phyloP scores from a whole-genome alignment of 495 filamentous ascomycete species.

The Lineolata rhizophorae region DNA sequence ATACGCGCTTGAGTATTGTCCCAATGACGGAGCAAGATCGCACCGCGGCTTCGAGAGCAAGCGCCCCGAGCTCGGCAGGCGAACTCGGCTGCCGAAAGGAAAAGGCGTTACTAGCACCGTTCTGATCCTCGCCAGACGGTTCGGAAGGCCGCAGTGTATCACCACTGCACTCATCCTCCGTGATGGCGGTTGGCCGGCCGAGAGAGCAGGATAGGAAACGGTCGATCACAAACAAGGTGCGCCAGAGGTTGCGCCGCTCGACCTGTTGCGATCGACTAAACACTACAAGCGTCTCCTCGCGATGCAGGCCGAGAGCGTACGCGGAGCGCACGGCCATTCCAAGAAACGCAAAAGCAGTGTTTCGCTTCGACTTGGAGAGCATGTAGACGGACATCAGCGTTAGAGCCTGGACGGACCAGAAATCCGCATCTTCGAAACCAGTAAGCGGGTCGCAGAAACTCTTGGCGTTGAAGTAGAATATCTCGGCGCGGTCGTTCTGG shows the following conservation, averaged over 20 bases:
- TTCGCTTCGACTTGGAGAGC: slow-evolving; percentile 31
- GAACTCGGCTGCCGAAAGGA: slow-evolving; percentile 6
- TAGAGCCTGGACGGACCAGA: slow-evolving; percentile 40
- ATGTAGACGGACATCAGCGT: slow-evolving; percentile 38
- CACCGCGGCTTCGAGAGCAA: slow-evolving; percentile 29
- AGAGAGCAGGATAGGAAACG: slow-evolving; percentile 35
- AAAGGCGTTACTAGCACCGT: slow-evolving; percentile 3
- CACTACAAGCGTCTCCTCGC: slow-evolving; percentile 34
- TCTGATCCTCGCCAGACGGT: slow-evolving; percentile 15
- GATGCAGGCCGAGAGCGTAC: slow-evolving; percentile 35
- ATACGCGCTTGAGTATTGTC: slow-evolving; percentile 41
- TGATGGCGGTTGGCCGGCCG: slow-evolving; percentile 35
- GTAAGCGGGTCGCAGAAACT: slow-evolving; percentile 27
- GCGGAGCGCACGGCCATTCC: slow-evolving; percentile 43
- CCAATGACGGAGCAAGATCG: slow-evolving; percentile 42
- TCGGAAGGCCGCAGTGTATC: slow-evolving; percentile 22
- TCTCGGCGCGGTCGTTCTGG: slow-evolving; percentile 27
- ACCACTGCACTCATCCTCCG: slow-evolving; percentile 37
- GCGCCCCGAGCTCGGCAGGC: too few relatives aligned
- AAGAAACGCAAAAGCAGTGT: slow-evolving; percentile 35
- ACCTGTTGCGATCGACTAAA: slow-evolving; percentile 23
- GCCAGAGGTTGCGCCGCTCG: slow-evolving; percentile 33
- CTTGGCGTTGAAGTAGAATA: slow-evolving; percentile 36
- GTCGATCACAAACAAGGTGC: slow-evolving; percentile 37
- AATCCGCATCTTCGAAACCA: slow-evolving; percentile 39